Conservation (phyloP, 2,329 filamentous ascomycete species). For the Xylariaceae sp. region DNA sequence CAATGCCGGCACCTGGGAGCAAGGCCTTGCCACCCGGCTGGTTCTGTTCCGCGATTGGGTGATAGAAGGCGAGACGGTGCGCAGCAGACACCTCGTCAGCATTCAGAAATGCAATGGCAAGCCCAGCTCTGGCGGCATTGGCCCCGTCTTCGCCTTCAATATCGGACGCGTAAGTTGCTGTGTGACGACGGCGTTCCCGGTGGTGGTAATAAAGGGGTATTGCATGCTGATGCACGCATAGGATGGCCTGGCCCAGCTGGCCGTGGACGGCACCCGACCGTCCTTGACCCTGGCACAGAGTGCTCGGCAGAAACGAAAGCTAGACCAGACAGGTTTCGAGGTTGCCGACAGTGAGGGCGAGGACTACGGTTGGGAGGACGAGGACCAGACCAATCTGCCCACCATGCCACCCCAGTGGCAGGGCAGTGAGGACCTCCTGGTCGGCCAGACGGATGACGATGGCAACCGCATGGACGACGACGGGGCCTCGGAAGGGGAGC, state of each 20-base stretch:
- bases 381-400: conserved; percentile 54
- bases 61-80: conserved; percentile 37
- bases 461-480: conserved; percentile 29
- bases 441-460: conserved; percentile 37
- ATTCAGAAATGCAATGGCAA: conserved; percentile 59
- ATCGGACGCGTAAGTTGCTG: conserved; percentile 39
- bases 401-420: conserved; percentile 59
- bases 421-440: conserved; percentile 56
- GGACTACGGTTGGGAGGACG: conserved; percentile 65
- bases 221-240: conserved; percentile 10
- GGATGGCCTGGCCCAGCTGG: conserved; percentile 35
- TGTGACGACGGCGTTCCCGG: too few relatives aligned
- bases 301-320: conserved; percentile 53
- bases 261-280: conserved; percentile 32
- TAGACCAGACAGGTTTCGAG: conserved; percentile 52
- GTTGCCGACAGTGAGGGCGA: conserved; percentile 58
- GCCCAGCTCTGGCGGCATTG: conserved; percentile 30
- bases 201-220: too few relatives aligned
- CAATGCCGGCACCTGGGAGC: conserved; percentile 72
- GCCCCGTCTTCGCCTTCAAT: conserved; percentile 40
- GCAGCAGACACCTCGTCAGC: conserved; percentile 51
- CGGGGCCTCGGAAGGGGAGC: conserved; percentile 10
- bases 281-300: conserved; percentile 25
- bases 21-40: conserved; percentile 63
- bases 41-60: conserved; percentile 75